These are phyloP conservation scores for Yamadazyma olivae DNA, from an alignment of 805 yeast species.

Conservation along the genomic window DNA sequence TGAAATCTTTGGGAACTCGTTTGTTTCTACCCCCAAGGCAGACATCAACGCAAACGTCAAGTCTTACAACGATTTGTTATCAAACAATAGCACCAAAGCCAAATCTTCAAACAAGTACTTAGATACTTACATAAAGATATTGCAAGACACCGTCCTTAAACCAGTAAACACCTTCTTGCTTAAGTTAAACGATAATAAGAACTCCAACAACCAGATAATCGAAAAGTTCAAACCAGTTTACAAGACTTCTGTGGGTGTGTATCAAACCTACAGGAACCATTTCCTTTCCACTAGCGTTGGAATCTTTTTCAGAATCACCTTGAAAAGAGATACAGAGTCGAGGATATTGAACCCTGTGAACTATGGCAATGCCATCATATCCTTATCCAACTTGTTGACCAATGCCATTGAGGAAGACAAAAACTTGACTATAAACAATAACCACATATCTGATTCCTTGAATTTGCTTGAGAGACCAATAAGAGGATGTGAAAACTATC, in stretches of 20 bases:
- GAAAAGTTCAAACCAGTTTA: slow-evolving; percentile 11
- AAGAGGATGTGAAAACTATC: slow-evolving; percentile 34
- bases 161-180: slow-evolving; percentile 5
- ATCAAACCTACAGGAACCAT: slow-evolving; percentile 15
- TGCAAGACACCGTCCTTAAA: slow-evolving; percentile 4
- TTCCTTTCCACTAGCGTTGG: slow-evolving; percentile 36
- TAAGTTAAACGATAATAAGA: slow-evolving; percentile 4
- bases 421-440: slow-evolving; percentile 47
- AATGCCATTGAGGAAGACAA: slow-evolving; percentile 67
- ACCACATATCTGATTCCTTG: slow-evolving; percentile 55
- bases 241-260: slow-evolving; percentile 4
- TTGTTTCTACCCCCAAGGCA: slow-evolving; percentile 5
- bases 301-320: slow-evolving; percentile 29
- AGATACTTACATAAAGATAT: slow-evolving; percentile 5
- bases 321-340: slow-evolving; percentile 55
- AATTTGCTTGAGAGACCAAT: slow-evolving; percentile 60
- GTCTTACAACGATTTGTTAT: slow-evolving; percentile 9
- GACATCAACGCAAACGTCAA: slow-evolving; percentile 2
- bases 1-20: slow-evolving; percentile 39
- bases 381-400: slow-evolving; percentile 54
- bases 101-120: neutral
- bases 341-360: slow-evolving; percentile 57
- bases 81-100: slow-evolving; percentile 1
- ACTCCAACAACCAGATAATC: slow-evolving; percentile 4
- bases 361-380: slow-evolving; percentile 61